Evolutionary conservation across 2,329 filamentous ascomycete genomes (phyloP), one percentile per base, ranked within the genome.

Genomic region (Raffaelea arxii): DNA sequence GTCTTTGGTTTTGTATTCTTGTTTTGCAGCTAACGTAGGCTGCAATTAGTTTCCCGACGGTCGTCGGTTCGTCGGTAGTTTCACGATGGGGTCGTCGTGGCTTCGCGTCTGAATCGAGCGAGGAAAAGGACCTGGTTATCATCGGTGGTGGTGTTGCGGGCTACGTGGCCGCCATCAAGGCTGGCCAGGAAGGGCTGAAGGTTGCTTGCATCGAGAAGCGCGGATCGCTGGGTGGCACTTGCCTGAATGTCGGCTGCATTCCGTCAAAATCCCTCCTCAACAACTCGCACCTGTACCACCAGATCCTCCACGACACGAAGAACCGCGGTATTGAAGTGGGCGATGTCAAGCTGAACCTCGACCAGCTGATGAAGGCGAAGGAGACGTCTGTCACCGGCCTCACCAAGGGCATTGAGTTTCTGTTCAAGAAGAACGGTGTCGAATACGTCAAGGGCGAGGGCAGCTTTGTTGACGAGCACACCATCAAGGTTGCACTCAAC

Each of bases 221-320:
- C 64, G 92, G 92, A 57, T 77, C 80, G 51, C 82, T 98, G 59
- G 92, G 92, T 61, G 92, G 92, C 65, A 98, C 92, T 61, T 98
- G 92, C 75, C 74, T 98, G 62, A 98, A 98, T 67, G 92, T 98
- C 62, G 92, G 92, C 71, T 98, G 92, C 73, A 98, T 98, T 65
- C 92, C 92, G 56, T 98, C 92, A 55, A 98, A 98, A 73, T 96
- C 92, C 53, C 87, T 98, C 58, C 86, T 98, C 67, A 98, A 97
- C 82, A 97, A 97, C 78, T 96, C 92, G 59, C 89, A 96, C 68
- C 79, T 97, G 51, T 97, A 97, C 77, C 91, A 97, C 75, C 85
- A 90, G 71, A 85, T 96, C 62, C 80, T 94, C 51, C 91, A 98
- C 74, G 92, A 98, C 74, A 91, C 89, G 56, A 95, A 96, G 74